Evolutionary conservation across 192 early-diverging fungal genomes (phyloP).

Genomic region (Backusella parvicylindrica): DNA sequence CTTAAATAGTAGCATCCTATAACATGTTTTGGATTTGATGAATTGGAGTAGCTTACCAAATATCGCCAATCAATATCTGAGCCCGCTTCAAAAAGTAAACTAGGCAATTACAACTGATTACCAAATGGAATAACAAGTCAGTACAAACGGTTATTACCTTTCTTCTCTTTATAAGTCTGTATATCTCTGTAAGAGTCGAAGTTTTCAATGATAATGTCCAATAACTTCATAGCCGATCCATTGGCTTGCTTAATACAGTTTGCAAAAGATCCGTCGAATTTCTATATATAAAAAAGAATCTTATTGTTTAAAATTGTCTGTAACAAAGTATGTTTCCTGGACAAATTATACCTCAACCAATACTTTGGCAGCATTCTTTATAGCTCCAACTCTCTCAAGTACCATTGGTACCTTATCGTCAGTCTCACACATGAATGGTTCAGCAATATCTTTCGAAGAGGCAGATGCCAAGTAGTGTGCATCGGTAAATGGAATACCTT

Average conservation of each 20-base stretch:
- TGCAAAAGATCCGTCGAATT: slow-evolving; percentile 60
- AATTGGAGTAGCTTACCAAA: slow-evolving; percentile 48
- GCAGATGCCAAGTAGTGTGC: slow-evolving; percentile 45
- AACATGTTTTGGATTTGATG: too few relatives aligned
- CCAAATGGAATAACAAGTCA: background rate
- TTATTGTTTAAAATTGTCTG: background rate
- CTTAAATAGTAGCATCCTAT: too few relatives aligned
- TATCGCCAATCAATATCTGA: slow-evolving; percentile 82
- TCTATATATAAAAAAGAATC: slow-evolving; percentile 20
- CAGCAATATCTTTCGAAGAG: background rate
- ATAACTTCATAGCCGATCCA: slow-evolving; percentile 52
- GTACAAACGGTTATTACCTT: slow-evolving; percentile 49
- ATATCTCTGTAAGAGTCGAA: slow-evolving; percentile 69
- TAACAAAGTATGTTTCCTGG: background rate
- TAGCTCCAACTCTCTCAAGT: slow-evolving; percentile 61
- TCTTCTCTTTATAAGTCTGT: slow-evolving; percentile 48
- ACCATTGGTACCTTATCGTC: slow-evolving; percentile 46
- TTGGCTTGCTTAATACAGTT: slow-evolving; percentile 52
- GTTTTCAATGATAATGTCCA: slow-evolving; percentile 53
- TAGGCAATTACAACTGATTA: background rate
- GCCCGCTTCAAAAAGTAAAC: slow-evolving; percentile 76
- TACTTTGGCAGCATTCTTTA: slow-evolving; percentile 70
- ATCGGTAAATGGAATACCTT: slow-evolving; percentile 59
- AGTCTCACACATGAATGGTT: slow-evolving; percentile 12
- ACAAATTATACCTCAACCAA: slow-evolving; percentile 43